phyloP scores from a whole-genome alignment of 306 rosid genomes.

The Inga laurina region DNA sequence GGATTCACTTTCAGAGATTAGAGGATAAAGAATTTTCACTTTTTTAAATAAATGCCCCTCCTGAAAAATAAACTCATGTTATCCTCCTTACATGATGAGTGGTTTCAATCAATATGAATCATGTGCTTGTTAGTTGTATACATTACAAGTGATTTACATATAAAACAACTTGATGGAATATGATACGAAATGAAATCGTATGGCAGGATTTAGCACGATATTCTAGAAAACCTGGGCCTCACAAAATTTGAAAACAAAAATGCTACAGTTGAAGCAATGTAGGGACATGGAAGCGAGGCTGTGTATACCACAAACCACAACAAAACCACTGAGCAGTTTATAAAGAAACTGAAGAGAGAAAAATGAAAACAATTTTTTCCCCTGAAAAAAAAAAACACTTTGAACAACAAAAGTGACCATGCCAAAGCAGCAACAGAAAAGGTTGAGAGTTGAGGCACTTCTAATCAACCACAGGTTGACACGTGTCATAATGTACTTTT shows the following conservation, averaged over 20 bases:
- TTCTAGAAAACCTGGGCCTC: slow-evolving; percentile 30
- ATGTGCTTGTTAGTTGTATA: too few relatives aligned
- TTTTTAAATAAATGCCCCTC: too few relatives aligned
- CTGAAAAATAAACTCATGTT: too few relatives aligned
- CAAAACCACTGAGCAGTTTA: slow-evolving; percentile 13
- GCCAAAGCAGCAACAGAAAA: slow-evolving; percentile 26
- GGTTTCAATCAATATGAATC: too few relatives aligned
- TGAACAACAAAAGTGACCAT: slow-evolving; percentile 16
- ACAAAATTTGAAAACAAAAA: slow-evolving; percentile 10
- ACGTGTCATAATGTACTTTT: slow-evolving; percentile 39
- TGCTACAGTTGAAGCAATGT: not conserved
- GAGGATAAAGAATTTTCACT: too few relatives aligned
- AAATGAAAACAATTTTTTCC: not conserved
- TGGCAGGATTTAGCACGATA: slow-evolving; percentile 1
- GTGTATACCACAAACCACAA: slow-evolving; percentile 35
- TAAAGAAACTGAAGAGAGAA: not conserved
- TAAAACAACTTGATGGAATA: not conserved
- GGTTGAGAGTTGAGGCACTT: not conserved
- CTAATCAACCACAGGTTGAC: slow-evolving; percentile 39
- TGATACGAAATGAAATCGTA: not conserved
- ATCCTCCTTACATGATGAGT: too few relatives aligned
- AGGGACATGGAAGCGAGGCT: not conserved
- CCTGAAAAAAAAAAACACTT: not conserved
- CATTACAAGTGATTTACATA: too few relatives aligned
- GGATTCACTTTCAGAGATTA: too few relatives aligned